These are phyloP conservation scores for Prunus mume DNA, from an alignment of 306 rosid genomes.

Conservation along the genomic window DNA sequence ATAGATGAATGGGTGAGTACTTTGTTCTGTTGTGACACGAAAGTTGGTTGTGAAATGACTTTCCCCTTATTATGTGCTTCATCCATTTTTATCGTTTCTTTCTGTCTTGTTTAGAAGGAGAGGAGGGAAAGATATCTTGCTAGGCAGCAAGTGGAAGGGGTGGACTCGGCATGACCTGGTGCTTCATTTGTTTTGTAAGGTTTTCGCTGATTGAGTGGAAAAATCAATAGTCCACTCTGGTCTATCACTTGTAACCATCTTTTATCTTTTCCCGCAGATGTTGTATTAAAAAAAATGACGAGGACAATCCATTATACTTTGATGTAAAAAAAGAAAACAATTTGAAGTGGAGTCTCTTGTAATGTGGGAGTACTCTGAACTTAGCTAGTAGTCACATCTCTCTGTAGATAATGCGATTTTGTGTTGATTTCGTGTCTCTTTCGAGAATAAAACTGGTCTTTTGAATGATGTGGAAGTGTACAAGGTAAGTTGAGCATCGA, in stretches of 20 bases:
- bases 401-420: conserved; percentile 49
- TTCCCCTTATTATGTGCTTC: neutral
- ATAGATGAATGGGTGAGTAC: conserved; percentile 92
- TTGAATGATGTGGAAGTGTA: too few species aligned
- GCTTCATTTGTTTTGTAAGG: conserved; percentile 21
- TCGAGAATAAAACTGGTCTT: conserved; percentile 22
- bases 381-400: conserved; percentile 9
- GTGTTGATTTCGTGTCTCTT: conserved; percentile 1
- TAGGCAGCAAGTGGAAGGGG: conserved; percentile 76
- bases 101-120: conserved; percentile 63
- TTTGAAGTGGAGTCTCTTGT: conserved; percentile 23
- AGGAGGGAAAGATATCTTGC: conserved; percentile 97
- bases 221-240: conserved; percentile 4
- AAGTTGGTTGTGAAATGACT: neutral
- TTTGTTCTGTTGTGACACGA: neutral
- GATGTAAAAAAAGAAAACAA: conserved; percentile 19
- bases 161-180: conserved; percentile 59
- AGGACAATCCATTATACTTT: conserved; percentile 23
- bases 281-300: conserved; percentile 11
- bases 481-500: neutral
- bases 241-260: conserved; percentile 6
- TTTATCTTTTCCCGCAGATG: conserved; percentile 9
- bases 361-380: conserved; percentile 22
- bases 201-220: conserved; percentile 10
- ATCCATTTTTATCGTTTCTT: neutral